phyloP scores from a whole-genome alignment of 176 grass and related monocot genomes.

The Saccharum spontaneum region DNA sequence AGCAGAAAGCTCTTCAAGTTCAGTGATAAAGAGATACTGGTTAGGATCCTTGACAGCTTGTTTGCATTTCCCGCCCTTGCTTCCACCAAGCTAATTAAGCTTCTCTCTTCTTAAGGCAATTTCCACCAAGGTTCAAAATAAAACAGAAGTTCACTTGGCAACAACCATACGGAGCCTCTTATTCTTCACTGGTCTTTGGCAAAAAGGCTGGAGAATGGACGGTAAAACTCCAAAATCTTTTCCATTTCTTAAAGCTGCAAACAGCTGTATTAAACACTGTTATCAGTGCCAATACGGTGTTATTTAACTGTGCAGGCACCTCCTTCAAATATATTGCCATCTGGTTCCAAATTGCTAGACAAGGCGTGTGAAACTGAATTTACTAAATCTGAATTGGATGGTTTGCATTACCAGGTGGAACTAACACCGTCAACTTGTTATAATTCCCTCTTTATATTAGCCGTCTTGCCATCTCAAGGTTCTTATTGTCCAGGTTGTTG shows the following conservation, averaged over 20 bases:
- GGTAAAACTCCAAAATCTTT: conserved; percentile 41
- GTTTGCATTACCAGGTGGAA: conserved; percentile 70
- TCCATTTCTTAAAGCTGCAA: neutral
- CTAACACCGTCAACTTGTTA: conserved; percentile 21
- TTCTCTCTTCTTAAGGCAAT: conserved; percentile 65
- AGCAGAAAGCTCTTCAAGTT: conserved; percentile 81
- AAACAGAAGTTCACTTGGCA: conserved; percentile 76
- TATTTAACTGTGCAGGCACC: conserved; percentile 64
- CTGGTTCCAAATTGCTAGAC: conserved; percentile 68
- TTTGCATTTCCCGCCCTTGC: conserved; percentile 35
- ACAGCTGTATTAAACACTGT: conserved; percentile 13
- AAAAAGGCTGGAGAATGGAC: conserved; percentile 72
- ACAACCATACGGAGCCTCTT: conserved; percentile 65
- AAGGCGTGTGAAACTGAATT: conserved; percentile 83
- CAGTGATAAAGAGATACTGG: conserved; percentile 72
- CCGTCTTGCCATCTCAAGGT: conserved; percentile 10
- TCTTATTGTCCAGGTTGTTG: conserved; percentile 60
- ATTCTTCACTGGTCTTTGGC: conserved; percentile 88
- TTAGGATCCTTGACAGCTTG: conserved; percentile 46
- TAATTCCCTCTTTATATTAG: conserved; percentile 22
- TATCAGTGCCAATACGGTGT: conserved; percentile 14
- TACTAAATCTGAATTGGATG: conserved; percentile 46
- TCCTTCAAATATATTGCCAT: conserved; percentile 58
- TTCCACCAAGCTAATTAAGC: conserved; percentile 34
- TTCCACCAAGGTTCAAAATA: conserved; percentile 52